Evolutionary conservation across 2,329 filamentous ascomycete species (phyloP), one percentile per base, ranked within the genome.

Genomic region (Metarhizium anisopliae): DNA sequence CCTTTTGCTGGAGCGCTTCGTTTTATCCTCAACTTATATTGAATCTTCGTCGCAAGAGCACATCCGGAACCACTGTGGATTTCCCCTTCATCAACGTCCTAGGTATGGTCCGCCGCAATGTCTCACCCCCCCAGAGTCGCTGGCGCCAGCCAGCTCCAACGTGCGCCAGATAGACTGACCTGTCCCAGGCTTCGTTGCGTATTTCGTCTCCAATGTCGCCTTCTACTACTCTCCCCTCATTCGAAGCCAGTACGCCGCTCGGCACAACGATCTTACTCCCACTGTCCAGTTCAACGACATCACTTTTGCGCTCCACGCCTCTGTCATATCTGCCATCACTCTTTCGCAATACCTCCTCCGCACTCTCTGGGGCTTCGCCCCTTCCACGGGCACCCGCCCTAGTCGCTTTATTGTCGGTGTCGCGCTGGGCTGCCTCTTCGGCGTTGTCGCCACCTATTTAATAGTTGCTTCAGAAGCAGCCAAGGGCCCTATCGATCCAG

Each of bases 271-370:
- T 4, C 84, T 89, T 7, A 82, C 87, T 47, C 90, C 93, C 3
- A 94, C 92, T 1, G 92, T 96, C 35, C 84, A 87, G 55, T 82
- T 90, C 72, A 97, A 97, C 72, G 94, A 99, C 73, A 80, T 97
- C 57, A 82, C 85, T 14, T 97, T 97, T 69, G 91, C 92, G 16
- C 75, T 83, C 3, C 92, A 97, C 72, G 93, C 88, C 38, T 76
- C 90, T 16, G 59, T 91, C 10, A 73, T 95, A 59, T 90, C 85
- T 63, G 63, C 82, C 47, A 68, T 96, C 55, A 83, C 84, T n/a
- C 85, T 87, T 59, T 88, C 84, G 51, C 93, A 96, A 70, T 84
- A 84, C 62, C 88, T 95, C 64, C 87, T 95, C 64, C 81, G 84
- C 2, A 57, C 62, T 11, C 70, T 90, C 11, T 97, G 93, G 92